A percentile compares a stretch with the other conserved stretches of the same genome.
Conservation (phyloP, 768 basidiomycete genomes). For the Auriculariales sp. region DNA sequence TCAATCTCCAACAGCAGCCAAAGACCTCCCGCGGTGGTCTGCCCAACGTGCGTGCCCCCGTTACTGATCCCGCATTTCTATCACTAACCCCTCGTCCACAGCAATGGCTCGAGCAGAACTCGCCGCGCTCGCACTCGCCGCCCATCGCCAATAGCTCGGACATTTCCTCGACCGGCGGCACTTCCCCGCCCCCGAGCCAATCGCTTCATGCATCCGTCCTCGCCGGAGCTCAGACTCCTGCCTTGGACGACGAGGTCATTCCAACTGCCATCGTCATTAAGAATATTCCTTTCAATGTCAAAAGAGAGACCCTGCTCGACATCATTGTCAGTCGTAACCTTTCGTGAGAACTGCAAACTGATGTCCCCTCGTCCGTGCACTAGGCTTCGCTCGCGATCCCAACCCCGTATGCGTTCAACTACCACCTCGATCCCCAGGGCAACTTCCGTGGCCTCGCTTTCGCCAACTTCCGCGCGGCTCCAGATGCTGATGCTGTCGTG, state of each 20-base stretch:
- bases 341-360: background rate
- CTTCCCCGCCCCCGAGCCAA: conserved; percentile 47
- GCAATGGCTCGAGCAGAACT: conserved; percentile 86
- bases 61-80: conserved; percentile 10
- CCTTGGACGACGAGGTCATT: conserved; percentile 82
- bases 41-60: conserved; percentile 45
- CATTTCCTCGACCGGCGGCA: conserved; percentile 71
- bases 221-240: conserved; percentile 15
- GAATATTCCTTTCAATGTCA: conserved; percentile 99
- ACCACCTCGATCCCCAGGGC: conserved; percentile 92
- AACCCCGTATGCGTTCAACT: conserved; percentile 98
- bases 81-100: conserved; percentile 16
- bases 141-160: conserved; percentile 70
- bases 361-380: conserved; percentile 6
- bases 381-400: conserved; percentile 87
- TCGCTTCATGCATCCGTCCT: conserved; percentile 3
- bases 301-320: conserved; percentile 88
- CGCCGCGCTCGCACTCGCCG: conserved; percentile 70
- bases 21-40: conserved; percentile 49
- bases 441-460: conserved; percentile 96
- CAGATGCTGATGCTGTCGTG: conserved; percentile 90
- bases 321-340: conserved; percentile 63
- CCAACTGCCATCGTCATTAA: conserved; percentile 99
- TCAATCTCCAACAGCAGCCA: conserved; percentile 61
- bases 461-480: conserved; percentile 88